Conservation (phyloP, 148 eudicot species). For the Vaccinium macrocarpon region DNA sequence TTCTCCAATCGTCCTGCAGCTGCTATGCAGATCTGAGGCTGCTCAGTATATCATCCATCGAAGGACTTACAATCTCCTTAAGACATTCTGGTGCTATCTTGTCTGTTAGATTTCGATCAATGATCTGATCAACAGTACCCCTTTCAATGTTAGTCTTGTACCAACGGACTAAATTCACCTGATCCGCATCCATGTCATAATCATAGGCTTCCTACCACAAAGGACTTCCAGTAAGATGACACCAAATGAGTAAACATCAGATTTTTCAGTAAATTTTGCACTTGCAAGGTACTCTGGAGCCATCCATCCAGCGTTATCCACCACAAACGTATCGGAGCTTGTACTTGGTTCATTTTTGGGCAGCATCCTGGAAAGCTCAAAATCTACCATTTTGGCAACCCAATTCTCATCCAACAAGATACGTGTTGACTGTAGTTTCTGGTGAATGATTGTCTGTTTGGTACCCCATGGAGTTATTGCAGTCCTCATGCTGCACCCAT, state of each 20-base stretch:
- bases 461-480: no score
- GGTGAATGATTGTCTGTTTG: no score
- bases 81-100: slow-evolving; percentile 21
- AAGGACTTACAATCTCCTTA: slow-evolving; percentile 6
- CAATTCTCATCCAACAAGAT: no score
- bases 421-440: no score
- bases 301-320: no score
- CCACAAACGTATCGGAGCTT: no score
- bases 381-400: no score
- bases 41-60: neutral
- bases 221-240: slow-evolving; percentile 16
- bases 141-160: slow-evolving; percentile 6
- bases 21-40: neutral
- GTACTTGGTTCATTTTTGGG: no score
- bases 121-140: slow-evolving; percentile 8
- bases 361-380: no score
- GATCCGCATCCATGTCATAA: neutral
- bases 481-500: no score
- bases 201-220: slow-evolving; percentile 7
- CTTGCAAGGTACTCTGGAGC: no score
- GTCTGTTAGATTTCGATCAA: slow-evolving; percentile 10
- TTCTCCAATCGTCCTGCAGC: neutral
- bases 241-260: neutral
- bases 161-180: neutral
- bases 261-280: no score